Conservation (phyloP, 2,329 filamentous ascomycete genomes). For the Knoxdaviesia capensis region DNA sequence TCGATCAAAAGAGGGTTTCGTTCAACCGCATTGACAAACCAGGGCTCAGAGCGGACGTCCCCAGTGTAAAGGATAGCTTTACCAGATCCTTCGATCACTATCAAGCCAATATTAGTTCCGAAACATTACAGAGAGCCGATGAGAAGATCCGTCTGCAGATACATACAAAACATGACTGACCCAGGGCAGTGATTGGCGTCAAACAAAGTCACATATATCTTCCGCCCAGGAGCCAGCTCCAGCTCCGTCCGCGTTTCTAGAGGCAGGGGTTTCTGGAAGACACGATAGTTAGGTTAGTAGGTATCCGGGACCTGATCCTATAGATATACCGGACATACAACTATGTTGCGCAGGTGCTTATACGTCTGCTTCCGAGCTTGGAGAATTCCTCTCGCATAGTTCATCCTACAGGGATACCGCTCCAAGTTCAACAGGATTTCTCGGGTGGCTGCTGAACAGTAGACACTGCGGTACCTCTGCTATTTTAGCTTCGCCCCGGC, state of each 20-base stretch:
- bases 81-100: constrained; percentile 52
- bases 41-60: constrained; percentile 68
- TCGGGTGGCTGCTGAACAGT: constrained; percentile 69
- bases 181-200: constrained; percentile 87
- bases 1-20: constrained; percentile 56
- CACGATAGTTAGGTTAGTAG: background rate
- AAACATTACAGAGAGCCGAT: background rate
- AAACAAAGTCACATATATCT: constrained; percentile 65
- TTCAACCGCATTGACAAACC: constrained; percentile 60
- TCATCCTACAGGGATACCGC: constrained; percentile 60
- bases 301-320: background rate
- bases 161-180: constrained; percentile 65
- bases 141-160: fast-evolving
- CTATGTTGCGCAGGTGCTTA: constrained; percentile 48
- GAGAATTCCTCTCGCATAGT: constrained; percentile 57
- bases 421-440: constrained; percentile 68
- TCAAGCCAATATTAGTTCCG: background rate
- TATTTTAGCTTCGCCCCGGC: background rate
- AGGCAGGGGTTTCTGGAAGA: constrained; percentile 50
- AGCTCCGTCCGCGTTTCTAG: constrained; percentile 60
- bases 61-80: constrained; percentile 74
- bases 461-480: constrained; percentile 30
- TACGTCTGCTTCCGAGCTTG: constrained; percentile 60
- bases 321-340: constrained; percentile 22
- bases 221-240: constrained; percentile 46